A percentile compares a stretch with the other conserved stretches of the same genome.
Conservation (phyloP, 331 rosid genomes). For the Acacia pycnantha region DNA sequence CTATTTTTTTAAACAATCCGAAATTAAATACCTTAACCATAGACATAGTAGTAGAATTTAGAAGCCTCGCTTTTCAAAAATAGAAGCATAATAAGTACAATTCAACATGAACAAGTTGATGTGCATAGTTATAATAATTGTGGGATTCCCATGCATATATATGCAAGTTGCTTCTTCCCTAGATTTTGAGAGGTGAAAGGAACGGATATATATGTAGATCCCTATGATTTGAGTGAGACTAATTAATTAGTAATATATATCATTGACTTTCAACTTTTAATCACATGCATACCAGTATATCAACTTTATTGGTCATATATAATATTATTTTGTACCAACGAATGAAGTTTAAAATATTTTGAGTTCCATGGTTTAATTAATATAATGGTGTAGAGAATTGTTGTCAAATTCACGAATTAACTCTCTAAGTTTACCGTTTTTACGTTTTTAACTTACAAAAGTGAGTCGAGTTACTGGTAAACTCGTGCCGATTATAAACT, state of each 20-base stretch:
- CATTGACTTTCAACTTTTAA: not conserved
- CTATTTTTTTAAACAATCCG: not conserved
- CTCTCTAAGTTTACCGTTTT: too few species aligned
- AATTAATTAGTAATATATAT: too few species aligned
- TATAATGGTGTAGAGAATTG: too few species aligned
- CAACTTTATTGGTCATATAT: not conserved
- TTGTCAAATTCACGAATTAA: too few species aligned
- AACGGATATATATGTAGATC: not conserved
- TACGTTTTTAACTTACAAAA: too few species aligned
- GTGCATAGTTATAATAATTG: not conserved
- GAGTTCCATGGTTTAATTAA: not conserved
- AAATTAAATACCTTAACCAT: not conserved
- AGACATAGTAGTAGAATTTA: not conserved
- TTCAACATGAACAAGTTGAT: not conserved
- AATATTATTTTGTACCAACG: not conserved
- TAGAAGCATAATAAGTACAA: not conserved
- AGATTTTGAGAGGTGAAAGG: not conserved
- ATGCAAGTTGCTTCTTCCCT: not conserved
- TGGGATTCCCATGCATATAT: not conserved
- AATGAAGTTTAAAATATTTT: not conserved
- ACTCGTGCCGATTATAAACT: too few species aligned
- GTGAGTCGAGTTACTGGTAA: too few species aligned
- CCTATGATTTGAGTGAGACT: not conserved
- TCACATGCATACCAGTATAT: not conserved
- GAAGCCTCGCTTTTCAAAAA: not conserved